These are phyloP conservation scores for Hypomyces rosellus DNA, from an alignment of 2,329 filamentous ascomycete genomes.

Conservation along the genomic window DNA sequence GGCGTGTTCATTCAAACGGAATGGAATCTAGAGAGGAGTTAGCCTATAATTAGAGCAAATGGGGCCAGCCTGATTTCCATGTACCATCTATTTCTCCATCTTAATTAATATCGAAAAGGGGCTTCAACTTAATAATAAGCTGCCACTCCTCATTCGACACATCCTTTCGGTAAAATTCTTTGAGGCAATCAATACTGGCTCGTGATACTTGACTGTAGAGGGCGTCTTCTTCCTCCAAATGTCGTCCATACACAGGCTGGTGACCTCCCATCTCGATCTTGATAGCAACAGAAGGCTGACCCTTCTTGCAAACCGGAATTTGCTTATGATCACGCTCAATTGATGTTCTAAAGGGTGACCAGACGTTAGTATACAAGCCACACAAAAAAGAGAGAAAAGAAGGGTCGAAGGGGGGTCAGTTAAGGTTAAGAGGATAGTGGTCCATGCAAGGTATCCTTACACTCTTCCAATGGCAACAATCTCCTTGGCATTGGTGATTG, in stretches of 20 bases:
- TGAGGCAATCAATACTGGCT: constrained; percentile 85
- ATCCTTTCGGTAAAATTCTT: constrained; percentile 88
- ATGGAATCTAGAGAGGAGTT: too few species aligned
- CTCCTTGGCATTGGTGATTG: constrained; percentile 74
- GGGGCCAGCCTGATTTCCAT: too few species aligned
- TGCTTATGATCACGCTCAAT: constrained; percentile 99
- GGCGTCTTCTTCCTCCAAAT: constrained; percentile 84
- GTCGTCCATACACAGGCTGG: constrained; percentile 90
- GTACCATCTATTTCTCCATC: neutral
- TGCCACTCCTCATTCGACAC: constrained; percentile 91
- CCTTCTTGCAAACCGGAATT: constrained; percentile 85
- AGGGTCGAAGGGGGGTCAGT: neutral
- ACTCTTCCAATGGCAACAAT: constrained; percentile 84
- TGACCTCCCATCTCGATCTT: constrained; percentile 93
- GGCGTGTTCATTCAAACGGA: too few species aligned
- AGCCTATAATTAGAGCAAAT: too few species aligned
- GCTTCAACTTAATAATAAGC: constrained; percentile 92
- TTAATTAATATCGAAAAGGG: constrained; percentile 80
- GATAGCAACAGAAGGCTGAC: constrained; percentile 92
- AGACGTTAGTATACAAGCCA: constrained; percentile 25
- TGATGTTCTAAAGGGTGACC: constrained; percentile 58
- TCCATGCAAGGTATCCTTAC: constrained; percentile 49
- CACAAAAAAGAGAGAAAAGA: too few species aligned
- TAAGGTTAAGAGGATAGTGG: neutral
- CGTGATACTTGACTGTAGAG: constrained; percentile 86